These are phyloP conservation scores for Fennellomyces sp. DNA, from an alignment of 371 early-diverging fungal genomes.

Conservation along the genomic window DNA sequence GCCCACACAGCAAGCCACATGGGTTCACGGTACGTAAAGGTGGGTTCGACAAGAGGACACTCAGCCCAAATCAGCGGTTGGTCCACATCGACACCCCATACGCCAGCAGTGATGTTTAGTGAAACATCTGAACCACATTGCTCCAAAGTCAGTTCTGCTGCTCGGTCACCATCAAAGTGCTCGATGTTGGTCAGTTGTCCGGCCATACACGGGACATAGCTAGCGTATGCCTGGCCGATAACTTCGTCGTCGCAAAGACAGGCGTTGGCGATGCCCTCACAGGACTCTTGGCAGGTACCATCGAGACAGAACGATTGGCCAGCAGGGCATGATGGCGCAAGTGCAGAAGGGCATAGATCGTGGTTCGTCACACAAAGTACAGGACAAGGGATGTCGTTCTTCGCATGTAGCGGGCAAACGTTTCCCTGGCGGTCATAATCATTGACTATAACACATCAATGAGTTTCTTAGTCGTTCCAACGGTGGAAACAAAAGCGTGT, in stretches of 20 bases:
- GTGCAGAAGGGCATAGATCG: slow-evolving; percentile 37
- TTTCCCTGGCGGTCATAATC: slow-evolving; percentile 53
- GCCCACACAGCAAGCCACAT: slow-evolving; percentile 64
- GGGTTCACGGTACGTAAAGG: slow-evolving; percentile 56
- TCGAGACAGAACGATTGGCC: slow-evolving; percentile 60
- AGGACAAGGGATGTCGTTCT: slow-evolving; percentile 47
- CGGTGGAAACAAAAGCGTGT: too few species aligned
- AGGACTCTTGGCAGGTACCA: slow-evolving; percentile 53
- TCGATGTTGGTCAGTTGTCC: slow-evolving; percentile 49
- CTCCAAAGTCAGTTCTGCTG: slow-evolving; percentile 39
- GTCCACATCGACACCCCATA: slow-evolving; percentile 32
- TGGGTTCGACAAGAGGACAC: slow-evolving; percentile 53
- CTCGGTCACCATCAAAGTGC: slow-evolving; percentile 53
- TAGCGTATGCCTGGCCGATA: slow-evolving; percentile 16
- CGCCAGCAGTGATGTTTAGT: slow-evolving; percentile 15
- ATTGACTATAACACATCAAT: slow-evolving; percentile 53
- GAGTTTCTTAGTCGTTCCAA: too few species aligned
- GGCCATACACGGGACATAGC: slow-evolving; percentile 47
- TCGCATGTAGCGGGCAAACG: slow-evolving; percentile 43
- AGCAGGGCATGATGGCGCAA: slow-evolving; percentile 48
- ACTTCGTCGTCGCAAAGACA: slow-evolving; percentile 41
- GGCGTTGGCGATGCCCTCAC: slow-evolving; percentile 42
- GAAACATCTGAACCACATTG: slow-evolving; percentile 39
- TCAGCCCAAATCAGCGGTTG: slow-evolving; percentile 45
- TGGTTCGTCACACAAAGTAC: slow-evolving; percentile 52